A percentile compares a stretch with the other conserved stretches of the same genome.
phyloP scores from a whole-genome alignment of 768 basidiomycete genomes.

The Tephrocybe sp. region DNA sequence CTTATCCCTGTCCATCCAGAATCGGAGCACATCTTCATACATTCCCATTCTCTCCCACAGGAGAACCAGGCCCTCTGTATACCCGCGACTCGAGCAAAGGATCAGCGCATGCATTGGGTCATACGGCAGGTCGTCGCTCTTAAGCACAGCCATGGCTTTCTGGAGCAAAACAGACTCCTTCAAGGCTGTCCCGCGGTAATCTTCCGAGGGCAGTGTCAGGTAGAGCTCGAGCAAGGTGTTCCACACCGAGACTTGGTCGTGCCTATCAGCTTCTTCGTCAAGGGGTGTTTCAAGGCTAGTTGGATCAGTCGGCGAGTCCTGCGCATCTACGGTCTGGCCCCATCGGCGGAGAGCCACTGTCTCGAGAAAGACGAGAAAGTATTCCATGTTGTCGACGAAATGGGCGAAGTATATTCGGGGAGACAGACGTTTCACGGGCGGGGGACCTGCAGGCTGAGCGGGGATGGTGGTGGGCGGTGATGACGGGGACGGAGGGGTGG shows the following conservation, averaged over 20 bases:
- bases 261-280: constrained; percentile 53
- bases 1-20: constrained; percentile 81
- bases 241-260: constrained; percentile 31
- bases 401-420: constrained; percentile 90
- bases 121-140: constrained; percentile 64
- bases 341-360: constrained; percentile 78
- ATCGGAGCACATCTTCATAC: constrained; percentile 93
- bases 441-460: constrained; percentile 19
- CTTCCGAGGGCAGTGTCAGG: constrained; percentile 53
- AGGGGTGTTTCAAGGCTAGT: constrained; percentile 18
- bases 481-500: constrained; percentile 31
- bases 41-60: constrained; percentile 94
- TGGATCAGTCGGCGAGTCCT: constrained; percentile 12
- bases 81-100: constrained; percentile 82
- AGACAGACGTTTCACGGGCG: constrained; percentile 60
- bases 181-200: constrained; percentile 21
- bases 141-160: constrained; percentile 76
- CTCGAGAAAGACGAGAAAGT: constrained; percentile 89
- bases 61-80: constrained; percentile 82
- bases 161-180: constrained; percentile 40
- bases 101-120: constrained; percentile 94
- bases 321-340: constrained; percentile 61
- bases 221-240: constrained; percentile 65
- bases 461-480: constrained; percentile 28
- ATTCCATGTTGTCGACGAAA: constrained; percentile 84